These are phyloP conservation scores for Talaromyces marneffei DNA, from an alignment of 2,329 filamentous ascomycete species.

Conservation along the genomic window DNA sequence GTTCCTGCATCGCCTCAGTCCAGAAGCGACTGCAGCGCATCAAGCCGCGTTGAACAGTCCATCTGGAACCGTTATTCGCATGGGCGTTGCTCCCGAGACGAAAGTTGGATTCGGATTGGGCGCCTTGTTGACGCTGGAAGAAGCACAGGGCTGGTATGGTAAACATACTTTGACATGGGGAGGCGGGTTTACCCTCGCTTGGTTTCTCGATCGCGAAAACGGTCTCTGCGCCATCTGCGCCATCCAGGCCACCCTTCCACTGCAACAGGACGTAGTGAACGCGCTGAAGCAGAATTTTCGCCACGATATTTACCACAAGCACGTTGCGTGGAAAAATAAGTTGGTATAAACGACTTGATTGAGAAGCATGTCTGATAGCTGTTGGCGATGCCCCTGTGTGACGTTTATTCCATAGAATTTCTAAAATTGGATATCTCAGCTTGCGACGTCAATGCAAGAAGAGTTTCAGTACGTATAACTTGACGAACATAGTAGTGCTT, in stretches of 20 bases:
- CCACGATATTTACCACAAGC: slow-evolving; percentile 39
- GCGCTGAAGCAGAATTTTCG: slow-evolving; percentile 42
- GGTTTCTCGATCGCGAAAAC: slow-evolving; percentile 48
- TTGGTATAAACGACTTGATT: too few species aligned
- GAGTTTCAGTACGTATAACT: too few species aligned
- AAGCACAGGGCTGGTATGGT: slow-evolving; percentile 42
- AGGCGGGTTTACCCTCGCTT: slow-evolving; percentile 42
- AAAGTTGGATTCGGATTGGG: slow-evolving; percentile 40
- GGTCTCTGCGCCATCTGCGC: slow-evolving; percentile 41
- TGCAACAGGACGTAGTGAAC: slow-evolving; percentile 22
- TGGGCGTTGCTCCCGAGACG: slow-evolving; percentile 27
- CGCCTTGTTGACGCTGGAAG: slow-evolving; percentile 38
- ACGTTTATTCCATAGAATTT: too few species aligned
- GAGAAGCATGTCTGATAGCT: too few species aligned
- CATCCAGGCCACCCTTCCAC: slow-evolving; percentile 35
- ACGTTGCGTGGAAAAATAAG: slow-evolving; percentile 29
- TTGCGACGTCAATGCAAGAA: too few species aligned
- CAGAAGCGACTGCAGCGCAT: slow-evolving; percentile 23
- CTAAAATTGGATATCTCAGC: too few species aligned
- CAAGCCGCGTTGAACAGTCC: slow-evolving; percentile 28
- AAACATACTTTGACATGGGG: slow-evolving; percentile 43
- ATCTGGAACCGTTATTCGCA: slow-evolving; percentile 32
- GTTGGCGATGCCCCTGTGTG: too few species aligned
- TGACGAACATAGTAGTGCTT: too few species aligned
- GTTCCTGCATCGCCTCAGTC: slow-evolving; percentile 25